A percentile compares a stretch with the other conserved stretches of the same genome.
These are phyloP conservation scores for Aspergillus sp. DNA, from an alignment of 2,329 filamentous ascomycete genomes.

Conservation along the genomic window DNA sequence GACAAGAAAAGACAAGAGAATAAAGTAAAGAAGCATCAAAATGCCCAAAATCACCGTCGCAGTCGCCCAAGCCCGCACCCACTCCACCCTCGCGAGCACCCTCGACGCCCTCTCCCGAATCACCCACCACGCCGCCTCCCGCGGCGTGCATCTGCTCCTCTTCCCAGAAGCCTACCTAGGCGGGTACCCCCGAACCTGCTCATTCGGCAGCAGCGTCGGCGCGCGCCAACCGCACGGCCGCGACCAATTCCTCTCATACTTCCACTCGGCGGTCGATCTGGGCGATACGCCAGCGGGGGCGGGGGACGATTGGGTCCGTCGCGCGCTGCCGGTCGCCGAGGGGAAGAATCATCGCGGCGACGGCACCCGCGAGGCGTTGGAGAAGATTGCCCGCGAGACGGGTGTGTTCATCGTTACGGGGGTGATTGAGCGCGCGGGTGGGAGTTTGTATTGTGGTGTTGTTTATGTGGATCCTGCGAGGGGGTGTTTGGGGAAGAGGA, in stretches of 20 bases:
- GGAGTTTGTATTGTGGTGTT: conserved; percentile 78
- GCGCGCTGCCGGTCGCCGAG: conserved; percentile 55
- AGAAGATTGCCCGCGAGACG: conserved; percentile 71
- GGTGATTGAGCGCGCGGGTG: conserved; percentile 74
- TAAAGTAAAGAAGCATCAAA: neutral
- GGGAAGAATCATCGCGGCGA: conserved; percentile 61
- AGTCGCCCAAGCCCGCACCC: conserved; percentile 50
- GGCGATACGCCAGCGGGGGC: conserved; percentile 74
- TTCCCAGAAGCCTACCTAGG: conserved; percentile 92
- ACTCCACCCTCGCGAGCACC: conserved; percentile 52
- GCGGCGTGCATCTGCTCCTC: conserved; percentile 68
- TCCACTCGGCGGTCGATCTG: conserved; percentile 74
- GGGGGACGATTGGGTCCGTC: conserved; percentile 69
- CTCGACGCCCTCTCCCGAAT: conserved; percentile 65
- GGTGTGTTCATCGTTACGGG: conserved; percentile 82
- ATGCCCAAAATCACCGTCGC: conserved; percentile 46
- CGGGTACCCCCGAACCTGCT: conserved; percentile 80
- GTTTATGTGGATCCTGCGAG: conserved; percentile 76
- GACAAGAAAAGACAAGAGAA: too few relatives aligned
- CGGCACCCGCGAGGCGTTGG: conserved; percentile 77
- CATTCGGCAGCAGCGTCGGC: conserved; percentile 75
- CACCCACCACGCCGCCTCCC: conserved; percentile 62
- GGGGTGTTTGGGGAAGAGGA: conserved; percentile 77
- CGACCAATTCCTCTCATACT: conserved; percentile 81
- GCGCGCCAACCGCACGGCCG: conserved; percentile 66